phyloP scores from a whole-genome alignment of 805 yeast species.

The Yarrowia sp. region DNA sequence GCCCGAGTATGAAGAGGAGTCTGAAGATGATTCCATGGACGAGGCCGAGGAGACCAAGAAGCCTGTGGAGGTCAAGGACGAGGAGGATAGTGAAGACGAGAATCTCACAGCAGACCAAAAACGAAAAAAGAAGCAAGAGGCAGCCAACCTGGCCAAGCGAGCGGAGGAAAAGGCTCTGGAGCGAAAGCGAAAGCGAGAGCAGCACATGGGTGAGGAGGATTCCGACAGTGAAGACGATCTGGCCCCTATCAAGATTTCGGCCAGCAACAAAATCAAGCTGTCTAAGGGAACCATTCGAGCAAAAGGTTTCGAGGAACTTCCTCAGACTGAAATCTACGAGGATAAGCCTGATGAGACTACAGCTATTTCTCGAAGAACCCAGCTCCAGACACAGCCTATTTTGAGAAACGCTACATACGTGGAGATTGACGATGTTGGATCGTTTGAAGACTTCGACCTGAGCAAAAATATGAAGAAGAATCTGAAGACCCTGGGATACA shows the following conservation, averaged over 20 bases:
- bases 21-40: constrained; percentile 7
- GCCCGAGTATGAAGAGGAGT: neutral
- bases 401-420: constrained; percentile 46
- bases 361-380: constrained; percentile 50
- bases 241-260: constrained; percentile 28
- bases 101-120: neutral
- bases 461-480: constrained; percentile 44
- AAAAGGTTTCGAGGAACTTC: constrained; percentile 30
- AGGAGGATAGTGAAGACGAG: constrained; percentile 10
- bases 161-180: constrained; percentile 2
- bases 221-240: constrained; percentile 20
- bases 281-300: constrained; percentile 1
- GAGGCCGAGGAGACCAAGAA: neutral
- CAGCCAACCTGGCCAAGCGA: constrained; percentile 7
- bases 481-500: constrained; percentile 46
- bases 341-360: constrained; percentile 32
- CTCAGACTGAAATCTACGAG: constrained; percentile 31
- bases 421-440: constrained; percentile 45
- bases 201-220: constrained; percentile 24
- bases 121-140: constrained; percentile 6
- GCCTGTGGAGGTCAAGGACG: neutral
- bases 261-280: constrained; percentile 27
- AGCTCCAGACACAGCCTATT: constrained; percentile 24
- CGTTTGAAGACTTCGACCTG: constrained; percentile 48
- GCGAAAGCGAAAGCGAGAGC: constrained; percentile 11